Conservation (phyloP, 345 rosid species). For the Gossypioides kirkii region DNA sequence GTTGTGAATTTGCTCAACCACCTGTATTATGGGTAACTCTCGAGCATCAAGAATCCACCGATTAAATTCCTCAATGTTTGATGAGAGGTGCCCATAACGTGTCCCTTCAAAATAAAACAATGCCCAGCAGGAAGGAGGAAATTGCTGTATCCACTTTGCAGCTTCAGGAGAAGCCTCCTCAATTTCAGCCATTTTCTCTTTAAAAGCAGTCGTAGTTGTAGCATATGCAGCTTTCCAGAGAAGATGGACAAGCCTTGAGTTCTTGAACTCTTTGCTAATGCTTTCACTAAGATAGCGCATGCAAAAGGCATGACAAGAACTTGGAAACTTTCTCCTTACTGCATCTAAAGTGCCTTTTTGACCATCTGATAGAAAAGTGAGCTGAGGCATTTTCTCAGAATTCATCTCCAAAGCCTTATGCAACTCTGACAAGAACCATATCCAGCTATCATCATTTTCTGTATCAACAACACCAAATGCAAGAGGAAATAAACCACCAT, state of each 20-base stretch:
- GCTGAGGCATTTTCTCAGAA: conserved; percentile 27
- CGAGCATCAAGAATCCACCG: conserved; percentile 47
- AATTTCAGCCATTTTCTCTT: conserved; percentile 44
- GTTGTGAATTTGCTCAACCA: conserved; percentile 38
- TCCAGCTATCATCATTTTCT: conserved; percentile 51
- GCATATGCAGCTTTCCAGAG: conserved; percentile 58
- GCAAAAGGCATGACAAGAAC: conserved; percentile 36
- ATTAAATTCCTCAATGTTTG: conserved; percentile 44
- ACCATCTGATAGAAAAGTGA: conserved; percentile 39
- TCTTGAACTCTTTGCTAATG: conserved; percentile 45
- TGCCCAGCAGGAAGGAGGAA: conserved; percentile 44
- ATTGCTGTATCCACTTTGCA: conserved; percentile 44
- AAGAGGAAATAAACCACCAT: conserved; percentile 51
- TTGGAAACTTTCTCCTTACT: conserved; percentile 35
- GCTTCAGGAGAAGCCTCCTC: conserved; percentile 43
- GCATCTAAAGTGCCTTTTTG: conserved; percentile 39
- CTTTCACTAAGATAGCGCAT: conserved; percentile 40
- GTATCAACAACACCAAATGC: conserved; percentile 51
- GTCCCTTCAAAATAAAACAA: conserved; percentile 41
- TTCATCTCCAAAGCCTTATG: conserved; percentile 41
- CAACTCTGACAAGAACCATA: conserved; percentile 54
- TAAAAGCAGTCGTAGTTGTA: conserved; percentile 34
- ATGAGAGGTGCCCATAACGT: conserved; percentile 42
- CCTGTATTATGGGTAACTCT: conserved; percentile 49
- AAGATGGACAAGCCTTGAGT: conserved; percentile 44